A percentile compares a stretch with the other conserved stretches of the same genome.
Conservation (phyloP, 495 filamentous ascomycete species). For the Xylaria longipes region DNA sequence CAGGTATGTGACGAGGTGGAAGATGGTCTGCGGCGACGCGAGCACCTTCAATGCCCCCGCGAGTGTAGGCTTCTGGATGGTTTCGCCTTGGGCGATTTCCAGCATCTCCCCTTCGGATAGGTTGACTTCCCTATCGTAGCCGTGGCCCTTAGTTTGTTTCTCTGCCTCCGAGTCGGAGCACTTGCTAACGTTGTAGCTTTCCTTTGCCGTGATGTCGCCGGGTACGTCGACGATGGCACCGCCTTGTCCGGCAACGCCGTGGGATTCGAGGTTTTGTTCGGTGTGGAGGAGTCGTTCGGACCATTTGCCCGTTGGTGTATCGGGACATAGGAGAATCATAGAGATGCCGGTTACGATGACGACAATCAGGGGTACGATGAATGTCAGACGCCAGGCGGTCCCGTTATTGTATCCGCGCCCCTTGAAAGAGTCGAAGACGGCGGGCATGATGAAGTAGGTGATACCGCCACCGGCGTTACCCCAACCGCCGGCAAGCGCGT, state of each 20-base stretch:
- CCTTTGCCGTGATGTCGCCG: conserved; percentile 64
- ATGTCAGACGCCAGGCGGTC: conserved; percentile 83
- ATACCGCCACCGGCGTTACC: conserved; percentile 94
- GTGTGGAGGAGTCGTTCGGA: conserved; percentile 66
- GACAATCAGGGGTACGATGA: conserved; percentile 82
- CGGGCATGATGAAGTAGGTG: conserved; percentile 91
- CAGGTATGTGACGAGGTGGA: conserved; percentile 74
- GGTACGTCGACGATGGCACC: conserved; percentile 55
- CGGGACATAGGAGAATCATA: conserved; percentile 78
- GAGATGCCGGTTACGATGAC: conserved; percentile 67
- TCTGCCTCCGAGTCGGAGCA: conserved; percentile 40
- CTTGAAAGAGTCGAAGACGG: conserved; percentile 84
- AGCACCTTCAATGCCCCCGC: conserved; percentile 63
- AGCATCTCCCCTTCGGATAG: conserved; percentile 63
- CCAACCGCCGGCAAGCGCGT: conserved; percentile 82
- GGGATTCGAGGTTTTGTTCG: conserved; percentile 51
- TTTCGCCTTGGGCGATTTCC: conserved; percentile 64
- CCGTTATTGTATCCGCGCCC: conserved; percentile 63
- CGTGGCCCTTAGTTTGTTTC: conserved; percentile 48
- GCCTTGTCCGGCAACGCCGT: conserved; percentile 38
- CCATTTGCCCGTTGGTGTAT: conserved; percentile 87
- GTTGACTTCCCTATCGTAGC: conserved; percentile 56
- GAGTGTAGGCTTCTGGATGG: conserved; percentile 69
- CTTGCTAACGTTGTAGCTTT: conserved; percentile 40
- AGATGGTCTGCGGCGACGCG: conserved; percentile 69